Conservation (phyloP, 2,329 filamentous ascomycete species). For the Cercospora sp. region DNA sequence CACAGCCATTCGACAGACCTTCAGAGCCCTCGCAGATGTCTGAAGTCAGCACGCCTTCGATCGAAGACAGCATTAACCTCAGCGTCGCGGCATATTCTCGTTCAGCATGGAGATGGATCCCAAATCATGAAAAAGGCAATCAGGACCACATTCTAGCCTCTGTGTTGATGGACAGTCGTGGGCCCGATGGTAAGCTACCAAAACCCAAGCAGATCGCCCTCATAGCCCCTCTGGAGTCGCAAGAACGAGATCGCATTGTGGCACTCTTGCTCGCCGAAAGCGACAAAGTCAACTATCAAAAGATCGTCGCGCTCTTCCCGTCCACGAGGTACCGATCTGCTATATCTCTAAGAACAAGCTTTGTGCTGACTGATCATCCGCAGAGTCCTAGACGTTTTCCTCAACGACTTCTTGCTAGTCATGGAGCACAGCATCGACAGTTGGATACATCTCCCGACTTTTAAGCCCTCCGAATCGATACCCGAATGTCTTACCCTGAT, state of each 20-base stretch:
- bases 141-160: constrained; percentile 23
- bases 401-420: constrained; percentile 24
- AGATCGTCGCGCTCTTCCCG: constrained; percentile 26
- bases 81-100: constrained; percentile 25
- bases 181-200: constrained; percentile 14
- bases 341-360: not conserved
- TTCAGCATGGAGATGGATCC: constrained; percentile 28
- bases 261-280: constrained; percentile 26
- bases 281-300: constrained; percentile 27
- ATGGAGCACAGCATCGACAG: constrained; percentile 30
- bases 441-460: constrained; percentile 28
- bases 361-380: not conserved
- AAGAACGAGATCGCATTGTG: constrained; percentile 26
- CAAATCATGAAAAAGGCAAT: constrained; percentile 23
- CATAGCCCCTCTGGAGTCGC: constrained; percentile 15
- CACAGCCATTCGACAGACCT: constrained; percentile 12
- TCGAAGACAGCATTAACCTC: constrained; percentile 28
- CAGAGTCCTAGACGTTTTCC: constrained; percentile 25
- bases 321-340: constrained; percentile 6
- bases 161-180: constrained; percentile 24
- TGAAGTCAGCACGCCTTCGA: constrained; percentile 22
- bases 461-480: constrained; percentile 16
- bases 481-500: constrained; percentile 26
- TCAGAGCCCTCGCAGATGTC: constrained; percentile 8
- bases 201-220: constrained; percentile 15